A percentile compares a stretch with the other conserved stretches of the same genome.
Evolutionary conservation across 73 alveolate genomes (phyloP).

Genomic region (Paramecium biaurelia): DNA sequence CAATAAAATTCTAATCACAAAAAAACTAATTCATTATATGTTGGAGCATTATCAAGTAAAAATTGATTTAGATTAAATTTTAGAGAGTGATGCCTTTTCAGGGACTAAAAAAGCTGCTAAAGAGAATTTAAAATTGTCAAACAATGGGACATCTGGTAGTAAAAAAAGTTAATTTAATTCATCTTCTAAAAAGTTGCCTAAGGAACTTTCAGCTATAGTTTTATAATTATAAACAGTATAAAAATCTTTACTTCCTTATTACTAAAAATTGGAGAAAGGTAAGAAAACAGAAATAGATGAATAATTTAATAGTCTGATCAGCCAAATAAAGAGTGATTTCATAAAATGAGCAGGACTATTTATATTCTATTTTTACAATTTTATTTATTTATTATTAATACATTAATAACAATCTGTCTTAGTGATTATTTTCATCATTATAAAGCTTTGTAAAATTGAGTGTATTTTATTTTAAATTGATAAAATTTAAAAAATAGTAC

Average conservation of each 20-base stretch:
- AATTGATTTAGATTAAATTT: not conserved
- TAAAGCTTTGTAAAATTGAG: too few relatives aligned
- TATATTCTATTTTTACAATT: not conserved
- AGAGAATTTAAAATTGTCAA: not conserved
- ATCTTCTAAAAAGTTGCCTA: not conserved
- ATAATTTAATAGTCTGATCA: not conserved
- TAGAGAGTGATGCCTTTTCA: slow-evolving; percentile 14
- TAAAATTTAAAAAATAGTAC: not conserved
- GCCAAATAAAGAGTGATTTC: not conserved
- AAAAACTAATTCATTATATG: not conserved
- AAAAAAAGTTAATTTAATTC: not conserved
- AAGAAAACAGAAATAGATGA: not conserved
- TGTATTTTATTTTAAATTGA: too few relatives aligned
- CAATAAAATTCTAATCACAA: not conserved
- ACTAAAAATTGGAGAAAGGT: not conserved
- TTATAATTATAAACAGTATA: not conserved
- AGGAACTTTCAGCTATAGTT: not conserved
- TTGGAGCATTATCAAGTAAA: not conserved
- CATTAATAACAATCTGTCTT: not conserved
- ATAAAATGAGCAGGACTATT: not conserved
- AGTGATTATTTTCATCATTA: not conserved
- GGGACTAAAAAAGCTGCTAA: not conserved
- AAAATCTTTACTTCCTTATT: not conserved
- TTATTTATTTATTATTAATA: not conserved
- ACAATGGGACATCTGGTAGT: not conserved